Base-by-base conservation (phyloP, 2,329 filamentous ascomycete genomes). In the Leptosphaerulina australis region DNA sequence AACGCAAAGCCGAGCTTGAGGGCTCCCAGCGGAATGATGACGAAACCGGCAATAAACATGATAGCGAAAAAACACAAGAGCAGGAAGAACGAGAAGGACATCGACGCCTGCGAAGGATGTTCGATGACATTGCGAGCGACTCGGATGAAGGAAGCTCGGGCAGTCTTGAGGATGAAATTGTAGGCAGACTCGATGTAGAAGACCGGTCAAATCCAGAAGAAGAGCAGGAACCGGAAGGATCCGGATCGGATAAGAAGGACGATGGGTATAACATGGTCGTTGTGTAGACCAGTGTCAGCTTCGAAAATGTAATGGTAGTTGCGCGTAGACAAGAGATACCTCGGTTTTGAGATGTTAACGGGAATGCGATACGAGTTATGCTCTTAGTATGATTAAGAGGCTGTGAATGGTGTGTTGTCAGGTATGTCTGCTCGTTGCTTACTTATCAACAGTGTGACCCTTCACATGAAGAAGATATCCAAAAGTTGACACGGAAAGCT, bases 1-100 rank as follows among this genome's bases (percentile, higher is more conserved):
- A 65, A 84, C 90, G 72, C 31, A 75, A 76, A 51, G 69, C 68
- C 8, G 54, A 66, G 17, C 57, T 70, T 10, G 66, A 71, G 51
- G 38, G 33, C 5, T 25, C 35, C 10, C 35, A 22, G 37, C 38
- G 41, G 20, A 40, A 50, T 11, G 47, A 45, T 17, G 60, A 60
- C 22, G 61, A 63, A 3, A 63, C 62, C n/a, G 49, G 45, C 2
- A 55, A 58, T 2, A 50, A 59, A 4, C 48, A 54, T 4, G 48
- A 58, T 11, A 44, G 31, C 24, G 46, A 45, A 10, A 62, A 58
- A 22, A 58, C 58, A 2, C 59, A 66, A 40, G 60, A 66, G 37
- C 55, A 69, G 30, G 67, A 68, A 40, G 63, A 64, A 28, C 55
- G 63, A n/a, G 64, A 69, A 55, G 68, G 64, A 2, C 65, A 70